Percentiles rank a stretch among this genome's conserved stretches.
Evolutionary conservation across 257 asterid species (phyloP).

Genomic region (Solanum lycopersicoides): DNA sequence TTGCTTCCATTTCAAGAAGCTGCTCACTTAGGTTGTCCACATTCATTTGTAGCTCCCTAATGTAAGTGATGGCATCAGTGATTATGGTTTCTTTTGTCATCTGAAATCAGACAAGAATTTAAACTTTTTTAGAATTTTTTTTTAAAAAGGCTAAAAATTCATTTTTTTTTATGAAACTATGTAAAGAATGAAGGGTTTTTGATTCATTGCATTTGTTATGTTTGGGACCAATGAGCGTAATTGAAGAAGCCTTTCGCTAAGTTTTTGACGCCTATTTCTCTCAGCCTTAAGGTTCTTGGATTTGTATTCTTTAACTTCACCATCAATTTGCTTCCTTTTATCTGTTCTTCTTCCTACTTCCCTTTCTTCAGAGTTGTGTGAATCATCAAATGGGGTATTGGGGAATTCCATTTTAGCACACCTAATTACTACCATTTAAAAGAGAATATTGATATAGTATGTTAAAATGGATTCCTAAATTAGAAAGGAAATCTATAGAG

Average conservation of each 20-base stretch:
- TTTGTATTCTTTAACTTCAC: constrained; percentile 22
- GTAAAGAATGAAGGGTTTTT: neutral
- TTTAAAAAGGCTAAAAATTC: neutral
- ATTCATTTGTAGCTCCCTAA: constrained; percentile 37
- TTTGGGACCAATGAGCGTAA: constrained; percentile 73
- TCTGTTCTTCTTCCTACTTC: constrained; percentile 9
- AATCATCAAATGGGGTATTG: constrained; percentile 9
- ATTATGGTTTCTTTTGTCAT: constrained; percentile 70
- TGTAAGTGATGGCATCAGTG: constrained; percentile 68
- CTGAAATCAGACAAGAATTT: constrained; percentile 16
- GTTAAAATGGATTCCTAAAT: neutral
- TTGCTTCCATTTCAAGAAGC: constrained; percentile 39
- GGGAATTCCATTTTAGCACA: constrained; percentile 4
- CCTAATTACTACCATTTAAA: neutral
- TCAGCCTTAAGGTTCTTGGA: constrained; percentile 83
- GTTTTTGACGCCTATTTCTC: constrained; percentile 69
- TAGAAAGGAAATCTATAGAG: neutral
- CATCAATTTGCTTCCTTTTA: constrained; percentile 14
- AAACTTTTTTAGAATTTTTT: neutral
- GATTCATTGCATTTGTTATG: constrained; percentile 64
- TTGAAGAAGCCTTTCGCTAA: constrained; percentile 49
- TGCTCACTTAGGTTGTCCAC: constrained; percentile 49
- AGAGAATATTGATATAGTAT: neutral
- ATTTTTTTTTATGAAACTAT: neutral
- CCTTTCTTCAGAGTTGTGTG: constrained; percentile 6